Conservation (phyloP, 2,329 filamentous ascomycete species). For the Pyrenochaeta sp. region DNA sequence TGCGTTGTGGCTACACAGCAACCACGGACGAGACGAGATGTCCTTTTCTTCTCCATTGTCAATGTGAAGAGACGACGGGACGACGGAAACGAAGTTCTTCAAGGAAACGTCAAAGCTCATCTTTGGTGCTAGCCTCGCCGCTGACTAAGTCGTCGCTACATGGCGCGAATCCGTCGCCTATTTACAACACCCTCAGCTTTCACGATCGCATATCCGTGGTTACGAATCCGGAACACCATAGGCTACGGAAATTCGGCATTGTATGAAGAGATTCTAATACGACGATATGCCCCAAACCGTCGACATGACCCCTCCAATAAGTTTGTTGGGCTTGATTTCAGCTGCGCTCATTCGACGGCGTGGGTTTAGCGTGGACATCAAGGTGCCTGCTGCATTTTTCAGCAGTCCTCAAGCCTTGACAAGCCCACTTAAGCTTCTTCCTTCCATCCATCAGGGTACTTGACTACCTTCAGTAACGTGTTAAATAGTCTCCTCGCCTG, state of each 20-base stretch:
- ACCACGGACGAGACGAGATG: no score
- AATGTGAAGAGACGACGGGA: no score
- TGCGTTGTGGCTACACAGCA: no score
- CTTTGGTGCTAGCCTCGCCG: not conserved
- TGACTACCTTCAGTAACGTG: slow-evolving; percentile 18
- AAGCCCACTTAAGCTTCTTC: slow-evolving; percentile 11
- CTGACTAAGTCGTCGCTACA: not conserved
- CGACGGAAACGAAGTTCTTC: no score
- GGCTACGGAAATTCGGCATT: not conserved
- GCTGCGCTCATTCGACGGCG: not conserved
- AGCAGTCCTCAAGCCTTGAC: slow-evolving; percentile 10
- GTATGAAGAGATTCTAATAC: not conserved
- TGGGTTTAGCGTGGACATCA: slow-evolving; percentile 4
- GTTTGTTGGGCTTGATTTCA: not conserved
- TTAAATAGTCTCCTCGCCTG: slow-evolving; percentile 6
- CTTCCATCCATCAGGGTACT: slow-evolving; percentile 31
- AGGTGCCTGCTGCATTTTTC: slow-evolving; percentile 6
- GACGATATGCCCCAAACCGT: not conserved
- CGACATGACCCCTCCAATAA: not conserved
- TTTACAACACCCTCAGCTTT: not conserved
- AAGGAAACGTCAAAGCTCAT: no score
- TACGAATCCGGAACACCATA: not conserved
- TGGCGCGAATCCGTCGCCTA: not conserved
- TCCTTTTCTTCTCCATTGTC: no score
- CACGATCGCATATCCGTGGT: not conserved